Evolutionary conservation across 352 stramenopile species (phyloP).

Genomic region (Globisporangium takayamanum): DNA sequence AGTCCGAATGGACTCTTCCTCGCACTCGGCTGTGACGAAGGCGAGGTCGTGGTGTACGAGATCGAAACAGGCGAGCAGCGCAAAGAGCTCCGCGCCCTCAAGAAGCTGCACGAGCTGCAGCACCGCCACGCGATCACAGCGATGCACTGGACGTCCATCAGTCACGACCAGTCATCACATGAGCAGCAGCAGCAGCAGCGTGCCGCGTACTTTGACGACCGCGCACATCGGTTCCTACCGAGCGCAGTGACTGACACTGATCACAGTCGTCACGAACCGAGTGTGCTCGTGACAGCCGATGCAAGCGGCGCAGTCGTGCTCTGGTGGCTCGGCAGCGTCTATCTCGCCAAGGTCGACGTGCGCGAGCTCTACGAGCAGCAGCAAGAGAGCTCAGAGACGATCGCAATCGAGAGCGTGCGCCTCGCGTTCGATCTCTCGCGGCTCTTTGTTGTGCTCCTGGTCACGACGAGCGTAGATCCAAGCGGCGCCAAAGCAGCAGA

Average conservation of each 20-base stretch:
- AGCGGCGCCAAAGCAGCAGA: no score
- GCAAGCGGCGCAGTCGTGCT: constrained; percentile 25
- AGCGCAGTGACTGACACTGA: background rate
- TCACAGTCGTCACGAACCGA: background rate
- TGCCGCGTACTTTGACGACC: constrained; percentile 25
- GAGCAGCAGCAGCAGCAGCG: constrained; percentile 7
- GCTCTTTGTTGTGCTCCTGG: constrained; percentile 25
- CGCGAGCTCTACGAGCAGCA: constrained; percentile 17
- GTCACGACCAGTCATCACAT: background rate
- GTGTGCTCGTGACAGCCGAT: constrained; percentile 45
- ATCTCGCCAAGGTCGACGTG: constrained; percentile 40
- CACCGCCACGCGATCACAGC: constrained; percentile 41
- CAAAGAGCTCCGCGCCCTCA: constrained; percentile 18
- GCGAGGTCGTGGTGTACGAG: constrained; percentile 62
- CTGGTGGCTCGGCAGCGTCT: constrained; percentile 59
- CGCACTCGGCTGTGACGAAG: constrained; percentile 61
- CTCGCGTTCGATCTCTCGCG: constrained; percentile 30
- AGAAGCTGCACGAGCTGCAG: constrained; percentile 20
- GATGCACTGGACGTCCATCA: constrained; percentile 38
- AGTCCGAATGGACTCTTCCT: constrained; percentile 57
- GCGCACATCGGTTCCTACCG: constrained; percentile 27
- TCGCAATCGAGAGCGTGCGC: constrained; percentile 30
- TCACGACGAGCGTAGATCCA: background rate
- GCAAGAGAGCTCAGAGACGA: constrained; percentile 4
- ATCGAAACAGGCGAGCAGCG: constrained; percentile 43